phyloP scores from a whole-genome alignment of 2,329 filamentous ascomycete genomes.

The Dactylellina leptospora region DNA sequence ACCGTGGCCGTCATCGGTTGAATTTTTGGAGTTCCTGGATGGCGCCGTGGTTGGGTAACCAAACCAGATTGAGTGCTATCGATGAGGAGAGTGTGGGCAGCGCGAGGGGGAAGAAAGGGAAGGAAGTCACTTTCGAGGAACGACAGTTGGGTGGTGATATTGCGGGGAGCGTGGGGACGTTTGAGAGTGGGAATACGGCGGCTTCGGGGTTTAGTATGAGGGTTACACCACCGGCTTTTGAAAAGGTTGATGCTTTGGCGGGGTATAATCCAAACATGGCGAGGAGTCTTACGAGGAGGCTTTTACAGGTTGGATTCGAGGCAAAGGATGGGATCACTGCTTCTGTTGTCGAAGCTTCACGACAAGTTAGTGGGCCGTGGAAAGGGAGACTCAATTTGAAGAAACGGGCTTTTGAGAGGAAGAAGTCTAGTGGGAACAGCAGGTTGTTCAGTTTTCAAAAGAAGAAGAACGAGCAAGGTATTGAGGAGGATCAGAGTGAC shows the following conservation, averaged over 20 bases:
- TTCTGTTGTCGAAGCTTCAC: not conserved
- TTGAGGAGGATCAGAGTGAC: too few relatives aligned
- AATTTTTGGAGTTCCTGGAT: conserved; percentile 44
- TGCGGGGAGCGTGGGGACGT: conserved; percentile 14
- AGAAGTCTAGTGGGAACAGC: conserved; percentile 6
- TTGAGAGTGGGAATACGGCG: conserved; percentile 4
- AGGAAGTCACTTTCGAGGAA: not conserved
- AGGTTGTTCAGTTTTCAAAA: conserved; percentile 40
- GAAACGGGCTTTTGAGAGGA: conserved; percentile 32
- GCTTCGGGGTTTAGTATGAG: conserved; percentile 33
- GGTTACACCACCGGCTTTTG: conserved; percentile 33
- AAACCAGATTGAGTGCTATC: conserved; percentile 13
- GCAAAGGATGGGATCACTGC: conserved; percentile 26
- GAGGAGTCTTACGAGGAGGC: conserved; percentile 36
- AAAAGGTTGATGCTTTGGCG: conserved; percentile 29
- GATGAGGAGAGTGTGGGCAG: conserved; percentile 46
- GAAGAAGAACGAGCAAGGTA: not conserved
- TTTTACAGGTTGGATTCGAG: conserved; percentile 48
- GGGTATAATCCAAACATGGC: conserved; percentile 47
- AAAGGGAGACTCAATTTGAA: conserved; percentile 35
- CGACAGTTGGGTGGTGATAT: not conserved
- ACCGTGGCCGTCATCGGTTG: conserved; percentile 23
- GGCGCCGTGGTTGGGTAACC: conserved; percentile 17
- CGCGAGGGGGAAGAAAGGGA: conserved; percentile 8
- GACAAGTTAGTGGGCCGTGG: conserved; percentile 26